Base-by-base conservation (phyloP, 2,329 filamentous ascomycete genomes). In the Magnaporthales sp. region DNA sequence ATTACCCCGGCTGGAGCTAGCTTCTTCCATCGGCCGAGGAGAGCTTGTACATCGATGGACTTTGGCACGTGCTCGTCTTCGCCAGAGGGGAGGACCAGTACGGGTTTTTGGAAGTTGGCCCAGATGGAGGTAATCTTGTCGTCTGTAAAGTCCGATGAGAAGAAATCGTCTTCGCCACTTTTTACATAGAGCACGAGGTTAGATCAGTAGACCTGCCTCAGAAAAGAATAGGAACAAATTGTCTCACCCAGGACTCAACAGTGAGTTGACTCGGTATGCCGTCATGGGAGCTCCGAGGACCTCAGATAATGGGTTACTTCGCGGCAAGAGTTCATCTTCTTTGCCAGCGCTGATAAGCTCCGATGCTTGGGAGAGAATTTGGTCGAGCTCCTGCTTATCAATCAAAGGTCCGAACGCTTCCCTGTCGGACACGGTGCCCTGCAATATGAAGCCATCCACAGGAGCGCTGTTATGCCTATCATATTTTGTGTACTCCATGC, bases 91-190 rank as follows among this genome's bases (percentile, higher is more conserved):
- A 93, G 73, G 22, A 91, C 85, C 69, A 91, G 77, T 0, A 92
- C 76, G 1, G 86, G 85, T 65, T 84, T 82, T 60, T 80, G 78
- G 66, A 92, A 79, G 64, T 78, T 79, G 3, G 87, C 84, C 83
- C 94, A 97, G n/a, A 89, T 89, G 15, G 75, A 75, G 27, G 76
- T 73, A 7, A 93, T 79, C 22, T 81, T 80, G 32, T 84, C 80
- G 32, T 83, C 78, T 0, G 80, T 76, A n/a, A 95, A 78, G 73
- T 95, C 91, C 2, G 87, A 88, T n/a, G 90, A 93, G 78, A 96
- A 97, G 73, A 91, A 92, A 74, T 97, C 93, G 74, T 97, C 93
- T 67, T 91, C 89, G 10, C 89, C 90, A 5, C 87, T 86, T 56
- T n/a, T 13, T 7, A 67, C 27, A 27, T n/a, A n/a, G 29, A 63